Conservation (phyloP, 257 asterid genomes). For the Rauvolfia tetraphylla region DNA sequence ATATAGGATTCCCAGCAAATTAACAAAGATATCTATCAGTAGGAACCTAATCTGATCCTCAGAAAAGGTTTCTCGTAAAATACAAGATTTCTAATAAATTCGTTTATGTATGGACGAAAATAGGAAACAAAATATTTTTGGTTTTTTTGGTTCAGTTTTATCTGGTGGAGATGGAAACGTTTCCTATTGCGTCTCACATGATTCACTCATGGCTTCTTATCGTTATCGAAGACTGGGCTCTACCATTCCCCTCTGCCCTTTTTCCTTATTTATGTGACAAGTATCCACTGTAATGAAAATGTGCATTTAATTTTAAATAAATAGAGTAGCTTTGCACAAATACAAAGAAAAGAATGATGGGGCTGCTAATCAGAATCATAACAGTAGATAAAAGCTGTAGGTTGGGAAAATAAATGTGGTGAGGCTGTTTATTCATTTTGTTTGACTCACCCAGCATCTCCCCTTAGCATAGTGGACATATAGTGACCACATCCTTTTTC, state of each 20-base stretch:
- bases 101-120: slow-evolving; percentile 5
- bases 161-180: too few relatives aligned
- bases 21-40: too few relatives aligned
- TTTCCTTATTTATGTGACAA: neutral
- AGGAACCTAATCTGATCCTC: neutral
- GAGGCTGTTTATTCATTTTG: neutral
- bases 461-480: slow-evolving; percentile 35
- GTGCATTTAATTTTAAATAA: too few relatives aligned
- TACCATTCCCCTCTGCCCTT: neutral
- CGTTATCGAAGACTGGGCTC: slow-evolving; percentile 25
- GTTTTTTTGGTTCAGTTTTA: neutral
- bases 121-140: neutral
- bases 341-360: too few relatives aligned
- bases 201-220: slow-evolving; percentile 36
- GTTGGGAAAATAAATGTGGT: neutral
- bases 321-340: too few relatives aligned
- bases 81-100: neutral
- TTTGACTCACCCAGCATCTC: slow-evolving; percentile 11
- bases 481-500: slow-evolving; percentile 47
- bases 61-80: neutral
- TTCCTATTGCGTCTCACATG: slow-evolving; percentile 43
- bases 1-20: too few relatives aligned
- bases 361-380: neutral
- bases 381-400: neutral
- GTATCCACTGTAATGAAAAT: neutral